Percentiles rank a stretch among this genome's conserved stretches.
Evolutionary conservation across 371 early-diverging fungal genomes (phyloP).

Genomic region (Rhizomucor pusillus): DNA sequence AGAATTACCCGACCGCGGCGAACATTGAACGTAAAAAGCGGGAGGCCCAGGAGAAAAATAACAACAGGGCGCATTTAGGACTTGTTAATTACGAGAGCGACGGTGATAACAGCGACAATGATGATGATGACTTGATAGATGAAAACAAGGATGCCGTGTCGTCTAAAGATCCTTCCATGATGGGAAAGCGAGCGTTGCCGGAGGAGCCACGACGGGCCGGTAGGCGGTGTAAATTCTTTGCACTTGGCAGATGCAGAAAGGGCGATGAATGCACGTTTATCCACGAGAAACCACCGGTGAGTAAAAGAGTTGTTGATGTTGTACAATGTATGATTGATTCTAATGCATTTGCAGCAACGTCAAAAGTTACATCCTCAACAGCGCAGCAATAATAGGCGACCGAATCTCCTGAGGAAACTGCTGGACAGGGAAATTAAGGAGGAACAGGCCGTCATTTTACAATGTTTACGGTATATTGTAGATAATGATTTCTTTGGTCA

Average conservation of each 20-base stretch:
- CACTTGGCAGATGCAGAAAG: constrained; percentile 37
- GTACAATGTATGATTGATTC: background rate
- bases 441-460: constrained; percentile 49
- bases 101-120: constrained; percentile 2
- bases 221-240: constrained; percentile 49
- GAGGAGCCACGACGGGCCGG: constrained; percentile 14
- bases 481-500: constrained; percentile 23
- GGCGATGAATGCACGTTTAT: constrained; percentile 48
- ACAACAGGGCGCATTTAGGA: no score
- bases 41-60: constrained; percentile 10
- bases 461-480: constrained; percentile 39
- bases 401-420: constrained; percentile 48
- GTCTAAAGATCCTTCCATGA: constrained; percentile 51
- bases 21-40: constrained; percentile 41
- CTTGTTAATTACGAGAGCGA: constrained; percentile 30
- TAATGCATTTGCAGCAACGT: constrained; percentile 2
- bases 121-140: constrained; percentile 38
- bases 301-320: background rate
- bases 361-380: constrained; percentile 15
- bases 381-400: constrained; percentile 24
- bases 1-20: constrained; percentile 61
- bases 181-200: constrained; percentile 41
- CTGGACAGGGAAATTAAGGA: constrained; percentile 51
- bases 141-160: constrained; percentile 49
- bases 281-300: constrained; percentile 41